Evolutionary conservation across 2,329 filamentous ascomycete species (phyloP), one percentile per base, ranked within the genome.

Genomic region (Xylariaceae sp.): DNA sequence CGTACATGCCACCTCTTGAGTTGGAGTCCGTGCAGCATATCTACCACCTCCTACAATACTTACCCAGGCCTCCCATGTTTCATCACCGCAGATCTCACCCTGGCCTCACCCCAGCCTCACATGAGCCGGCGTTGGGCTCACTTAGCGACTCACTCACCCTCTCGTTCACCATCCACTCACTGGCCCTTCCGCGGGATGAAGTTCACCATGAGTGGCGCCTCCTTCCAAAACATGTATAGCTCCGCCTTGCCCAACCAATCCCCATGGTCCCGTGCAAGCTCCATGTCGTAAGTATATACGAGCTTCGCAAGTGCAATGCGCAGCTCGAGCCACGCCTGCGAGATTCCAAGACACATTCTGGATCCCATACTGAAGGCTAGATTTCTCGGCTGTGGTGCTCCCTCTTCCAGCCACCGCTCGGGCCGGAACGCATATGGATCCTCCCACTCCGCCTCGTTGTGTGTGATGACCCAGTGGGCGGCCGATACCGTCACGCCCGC

Each of bases 181-280:
- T 15, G 3, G 41, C 51, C 51, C 39, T 47, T 58, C 34, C 59
- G 55, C 23, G 57, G 55, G 9, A 11, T 47, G 47, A 68, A 67
- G 44, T 64, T 58, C 17, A 71, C 61, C 63, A 69, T 63, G 30
- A 70, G 58, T 10, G 67, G 66, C 4, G 57, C 59, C 34, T 68
- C 67, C 53, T 60, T 67, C 68, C 68, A 71, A 61, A 70, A 48
- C 66, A 68, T 65, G 51, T 68, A 49, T 64, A 69, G 62, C 53
- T 60, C 41, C 1, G 64, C 62, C 34, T 60, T 51, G 1, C 51
- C 59, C 10, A 71, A 37, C 68, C 69, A 70, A 15, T 68, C 61
- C 0, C 62, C 62, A 2, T 64, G 62, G 39, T 62, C 61, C 11
- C 45, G 48, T 1, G 64, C 64, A 4, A 59, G 55, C 18, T 55